Percentiles rank a stretch among this genome's conserved stretches.
These are phyloP conservation scores for Phytophthora sp. DNA, from an alignment of 352 stramenopile genomes.

Conservation along the genomic window DNA sequence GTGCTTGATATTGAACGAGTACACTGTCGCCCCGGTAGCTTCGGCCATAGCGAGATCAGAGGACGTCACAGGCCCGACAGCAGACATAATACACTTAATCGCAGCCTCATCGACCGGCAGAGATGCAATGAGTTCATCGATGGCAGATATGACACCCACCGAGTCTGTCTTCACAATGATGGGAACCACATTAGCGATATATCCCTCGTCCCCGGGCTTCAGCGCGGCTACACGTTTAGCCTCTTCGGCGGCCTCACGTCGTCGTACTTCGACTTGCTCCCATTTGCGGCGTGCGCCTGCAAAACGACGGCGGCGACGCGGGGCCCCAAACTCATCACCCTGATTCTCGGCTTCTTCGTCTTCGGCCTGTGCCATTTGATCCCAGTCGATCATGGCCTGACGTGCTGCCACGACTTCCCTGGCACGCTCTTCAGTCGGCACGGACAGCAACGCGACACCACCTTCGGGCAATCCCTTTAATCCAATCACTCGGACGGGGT, in stretches of 20 bases:
- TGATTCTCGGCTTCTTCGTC: conserved; percentile 57
- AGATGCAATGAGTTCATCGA: conserved; percentile 81
- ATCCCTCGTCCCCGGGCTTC: conserved; percentile 77
- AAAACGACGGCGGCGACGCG: conserved; percentile 56
- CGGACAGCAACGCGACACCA: conserved; percentile 76
- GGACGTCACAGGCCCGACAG: conserved; percentile 80
- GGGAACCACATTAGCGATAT: conserved; percentile 94
- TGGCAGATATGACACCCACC: conserved; percentile 96
- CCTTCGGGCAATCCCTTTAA: conserved; percentile 86
- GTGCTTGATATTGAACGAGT: conserved; percentile 90
- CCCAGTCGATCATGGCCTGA: conserved; percentile 76
- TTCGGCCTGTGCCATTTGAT: conserved; percentile 68
- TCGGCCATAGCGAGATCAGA: conserved; percentile 87
- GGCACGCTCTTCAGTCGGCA: conserved; percentile 74
- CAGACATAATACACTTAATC: conserved; percentile 87
- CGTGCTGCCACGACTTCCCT: conserved; percentile 82
- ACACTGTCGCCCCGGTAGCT: conserved; percentile 83
- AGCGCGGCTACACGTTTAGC: conserved; percentile 70
- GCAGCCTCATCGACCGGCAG: conserved; percentile 70
- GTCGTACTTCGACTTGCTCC: conserved; percentile 68
- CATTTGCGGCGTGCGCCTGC: conserved; percentile 64
- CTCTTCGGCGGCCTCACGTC: conserved; percentile 70
- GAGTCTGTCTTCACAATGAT: conserved; percentile 99
- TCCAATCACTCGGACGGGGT: conserved; percentile 90
- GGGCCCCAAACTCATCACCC: conserved; percentile 16